Evolutionary conservation across 306 rosid species (phyloP), one percentile per base, ranked within the genome.

Genomic region (Vachellia collinsii): DNA sequence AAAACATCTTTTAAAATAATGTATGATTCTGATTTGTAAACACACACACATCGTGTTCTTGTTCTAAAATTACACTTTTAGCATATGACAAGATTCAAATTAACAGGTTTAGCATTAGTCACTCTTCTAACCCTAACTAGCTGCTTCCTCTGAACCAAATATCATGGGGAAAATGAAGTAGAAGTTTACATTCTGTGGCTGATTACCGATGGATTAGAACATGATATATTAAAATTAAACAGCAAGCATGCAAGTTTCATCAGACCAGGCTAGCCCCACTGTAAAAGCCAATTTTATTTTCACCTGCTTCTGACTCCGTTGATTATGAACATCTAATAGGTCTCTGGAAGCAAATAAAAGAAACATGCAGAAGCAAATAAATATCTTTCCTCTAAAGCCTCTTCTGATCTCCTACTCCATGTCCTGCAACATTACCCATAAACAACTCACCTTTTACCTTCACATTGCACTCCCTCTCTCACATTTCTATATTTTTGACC

Each of bases 381-480:
- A 48, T 48, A 4, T 48, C 19, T 48, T 14, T 48, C 54, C 54
- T 48, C n/a, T 48, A 48, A 14, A 48, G 6, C 54, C n/a, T 48
- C 54, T 14, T 48, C 54, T 13, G n/a, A 48, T 48, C 54, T 48
- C 4, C 1, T 6, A 5, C 71, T 68, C 54, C 7, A n/a, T 63
- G 11, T 7, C 70, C 48, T 75, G 84, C 19, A 82, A 75, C 83
- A 77, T 66, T 70, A 81, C 73, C 69, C 61, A 56, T 53, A 72
- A 86, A 79, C 84, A 87, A 19, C 77, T 87, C 76, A 80, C 20
- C 82, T 81, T 77, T 85, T 80, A 83, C 83, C 83, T 82, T 82
- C 87, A 74, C 83, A 42, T 42, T 53, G 65, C 64, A 80, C 80
- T 85, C 47, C 48, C 51, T 79, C 74, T 69, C 75, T 71, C 11